Conservation (phyloP, 805 yeast species). For the Teunomyces kruisii region DNA sequence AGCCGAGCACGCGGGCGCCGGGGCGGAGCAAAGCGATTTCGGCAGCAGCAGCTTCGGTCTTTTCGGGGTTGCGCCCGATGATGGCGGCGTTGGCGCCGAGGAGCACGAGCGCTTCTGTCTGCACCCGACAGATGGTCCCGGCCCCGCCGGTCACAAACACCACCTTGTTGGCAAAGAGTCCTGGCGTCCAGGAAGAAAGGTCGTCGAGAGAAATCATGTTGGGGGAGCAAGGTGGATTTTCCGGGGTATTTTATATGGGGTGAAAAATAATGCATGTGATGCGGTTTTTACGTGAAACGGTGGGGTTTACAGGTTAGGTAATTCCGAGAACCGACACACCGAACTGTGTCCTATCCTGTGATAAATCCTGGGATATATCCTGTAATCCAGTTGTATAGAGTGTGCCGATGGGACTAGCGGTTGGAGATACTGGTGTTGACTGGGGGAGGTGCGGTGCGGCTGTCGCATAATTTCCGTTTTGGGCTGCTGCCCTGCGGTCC, state of each 20-base stretch:
- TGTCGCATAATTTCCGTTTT: too few relatives aligned
- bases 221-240: background rate
- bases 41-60: slow-evolving; percentile 64
- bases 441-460: too few relatives aligned
- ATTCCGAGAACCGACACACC: too few relatives aligned
- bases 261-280: background rate
- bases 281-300: too few relatives aligned
- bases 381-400: too few relatives aligned
- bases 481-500: too few relatives aligned
- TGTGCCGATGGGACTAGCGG: too few relatives aligned
- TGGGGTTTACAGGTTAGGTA: too few relatives aligned
- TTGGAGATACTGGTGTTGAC: too few relatives aligned
- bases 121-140: slow-evolving; percentile 92
- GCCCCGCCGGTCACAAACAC: slow-evolving; percentile 95
- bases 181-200: slow-evolving; percentile 48
- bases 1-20: slow-evolving; percentile 67
- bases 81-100: slow-evolving; percentile 88
- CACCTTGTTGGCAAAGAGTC: slow-evolving; percentile 77
- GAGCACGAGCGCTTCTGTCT: slow-evolving; percentile 77
- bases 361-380: too few relatives aligned
- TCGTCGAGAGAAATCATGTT: background rate
- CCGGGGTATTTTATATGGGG: background rate
- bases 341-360: too few relatives aligned
- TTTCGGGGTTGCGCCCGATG: slow-evolving; percentile 70
- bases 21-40: slow-evolving; percentile 59